phyloP scores from a whole-genome alignment of 768 basidiomycete species.

The Lepiota subincarnata region DNA sequence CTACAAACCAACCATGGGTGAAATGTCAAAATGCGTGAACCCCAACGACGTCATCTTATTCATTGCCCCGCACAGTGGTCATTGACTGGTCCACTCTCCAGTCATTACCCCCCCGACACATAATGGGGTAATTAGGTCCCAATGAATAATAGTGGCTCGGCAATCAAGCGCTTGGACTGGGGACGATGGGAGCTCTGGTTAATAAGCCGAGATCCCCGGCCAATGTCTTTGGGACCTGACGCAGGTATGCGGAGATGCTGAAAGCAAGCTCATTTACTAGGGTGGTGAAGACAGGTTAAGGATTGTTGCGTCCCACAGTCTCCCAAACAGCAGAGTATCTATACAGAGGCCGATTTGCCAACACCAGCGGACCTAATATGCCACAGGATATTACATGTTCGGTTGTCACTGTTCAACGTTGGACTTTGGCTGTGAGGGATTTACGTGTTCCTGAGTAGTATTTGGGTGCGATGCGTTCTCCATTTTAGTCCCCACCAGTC shows the following conservation, averaged over 20 bases:
- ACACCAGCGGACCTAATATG: neutral
- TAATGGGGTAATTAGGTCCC: too few relatives aligned
- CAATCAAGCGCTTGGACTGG: conserved; percentile 1
- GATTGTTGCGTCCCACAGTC: neutral
- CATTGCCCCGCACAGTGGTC: too few relatives aligned
- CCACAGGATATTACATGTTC: neutral
- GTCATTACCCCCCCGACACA: too few relatives aligned
- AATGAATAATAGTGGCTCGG: neutral
- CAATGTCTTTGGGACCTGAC: neutral
- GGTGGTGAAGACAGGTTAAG: neutral
- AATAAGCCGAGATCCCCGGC: neutral
- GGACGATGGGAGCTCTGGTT: neutral
- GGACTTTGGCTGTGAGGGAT: neutral
- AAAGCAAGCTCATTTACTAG: conserved; percentile 3
- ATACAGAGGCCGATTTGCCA: neutral
- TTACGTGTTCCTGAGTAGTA: neutral
- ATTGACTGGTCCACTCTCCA: too few relatives aligned
- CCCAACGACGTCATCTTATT: too few relatives aligned
- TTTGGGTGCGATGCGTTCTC: too few relatives aligned
- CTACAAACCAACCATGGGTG: too few relatives aligned
- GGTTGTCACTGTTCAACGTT: neutral
- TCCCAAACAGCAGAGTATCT: neutral
- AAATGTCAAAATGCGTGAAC: too few relatives aligned
- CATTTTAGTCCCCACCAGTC: too few relatives aligned
- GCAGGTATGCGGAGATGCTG: neutral